phyloP scores from a whole-genome alignment of 257 asterid genomes.

The Nicotiana tabacum region DNA sequence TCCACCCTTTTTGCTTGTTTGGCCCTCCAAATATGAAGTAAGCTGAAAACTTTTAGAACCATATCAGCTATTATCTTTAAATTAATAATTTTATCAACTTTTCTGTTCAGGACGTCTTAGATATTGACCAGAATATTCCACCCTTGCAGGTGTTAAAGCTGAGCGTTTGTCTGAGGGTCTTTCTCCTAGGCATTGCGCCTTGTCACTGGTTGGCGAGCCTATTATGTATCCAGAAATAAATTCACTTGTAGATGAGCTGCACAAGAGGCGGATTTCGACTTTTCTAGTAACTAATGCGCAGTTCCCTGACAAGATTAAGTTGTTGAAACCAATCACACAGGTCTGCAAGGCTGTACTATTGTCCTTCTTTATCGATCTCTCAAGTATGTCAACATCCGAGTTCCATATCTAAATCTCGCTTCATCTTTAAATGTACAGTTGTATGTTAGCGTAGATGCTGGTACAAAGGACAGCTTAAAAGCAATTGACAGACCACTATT shows the following conservation, averaged over 20 bases:
- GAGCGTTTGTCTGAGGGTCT: slow-evolving; percentile 92
- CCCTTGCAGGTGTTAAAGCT: slow-evolving; percentile 71
- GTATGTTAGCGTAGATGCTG: slow-evolving; percentile 98
- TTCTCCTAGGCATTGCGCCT: slow-evolving; percentile 92
- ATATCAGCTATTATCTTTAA: not conserved
- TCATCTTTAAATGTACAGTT: slow-evolving; percentile 48
- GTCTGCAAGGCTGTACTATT: slow-evolving; percentile 26
- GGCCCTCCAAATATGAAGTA: not conserved
- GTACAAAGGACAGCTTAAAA: slow-evolving; percentile 95
- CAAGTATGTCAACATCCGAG: not conserved
- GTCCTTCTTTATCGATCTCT: slow-evolving; percentile 14
- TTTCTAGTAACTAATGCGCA: slow-evolving; percentile 98
- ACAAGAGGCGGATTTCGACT: slow-evolving; percentile 79
- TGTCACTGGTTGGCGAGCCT: slow-evolving; percentile 98
- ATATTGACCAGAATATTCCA: slow-evolving; percentile 15
- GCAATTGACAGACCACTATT: slow-evolving; percentile 96
- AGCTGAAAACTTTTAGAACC: not conserved
- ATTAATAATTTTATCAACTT: not conserved
- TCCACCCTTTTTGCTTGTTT: not conserved
- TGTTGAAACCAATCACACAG: slow-evolving; percentile 81
- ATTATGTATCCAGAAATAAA: slow-evolving; percentile 98
- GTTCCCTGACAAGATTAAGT: slow-evolving; percentile 81
- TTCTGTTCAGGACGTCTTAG: not conserved
- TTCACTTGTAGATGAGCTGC: slow-evolving; percentile 81
- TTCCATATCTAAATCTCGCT: slow-evolving; percentile 3